Percentiles rank a stretch among this genome's conserved stretches.
These are phyloP conservation scores for Pseudogymnoascus sp. DNA, from an alignment of 2,329 filamentous ascomycete genomes.

Conservation along the genomic window DNA sequence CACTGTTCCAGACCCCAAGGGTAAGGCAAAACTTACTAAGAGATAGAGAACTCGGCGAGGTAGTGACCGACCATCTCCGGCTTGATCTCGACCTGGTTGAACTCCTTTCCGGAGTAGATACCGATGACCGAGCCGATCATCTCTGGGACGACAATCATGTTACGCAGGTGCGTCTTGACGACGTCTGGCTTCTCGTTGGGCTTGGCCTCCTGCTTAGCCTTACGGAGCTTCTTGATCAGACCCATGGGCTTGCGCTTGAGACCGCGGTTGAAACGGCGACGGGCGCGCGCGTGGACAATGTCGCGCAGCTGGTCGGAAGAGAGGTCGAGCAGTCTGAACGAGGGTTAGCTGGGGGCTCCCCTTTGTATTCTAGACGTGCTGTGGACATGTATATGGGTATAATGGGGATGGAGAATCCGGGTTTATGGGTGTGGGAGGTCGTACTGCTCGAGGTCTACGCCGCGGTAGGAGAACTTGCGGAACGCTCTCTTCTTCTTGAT, in stretches of 20 bases:
- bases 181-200: conserved; percentile 99
- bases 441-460: conserved; percentile 99
- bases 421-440: conserved; percentile 32
- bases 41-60: conserved; percentile 98
- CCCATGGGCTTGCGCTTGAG: conserved; percentile 99
- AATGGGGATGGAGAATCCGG: not conserved
- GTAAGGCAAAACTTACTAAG: conserved; percentile 69
- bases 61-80: conserved; percentile 99
- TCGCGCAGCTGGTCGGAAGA: conserved; percentile 97
- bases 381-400: conserved; percentile 15
- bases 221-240: conserved; percentile 99
- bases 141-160: conserved; percentile 99
- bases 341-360: conserved; percentile 28
- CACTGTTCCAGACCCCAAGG: not conserved
- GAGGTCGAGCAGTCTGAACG: conserved; percentile 85
- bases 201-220: conserved; percentile 97
- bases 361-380: conserved; percentile 25
- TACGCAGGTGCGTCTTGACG: conserved; percentile 98
- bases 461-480: conserved; percentile 99
- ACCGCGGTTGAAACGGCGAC: conserved; percentile 98
- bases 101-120: conserved; percentile 99
- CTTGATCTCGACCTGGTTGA: conserved; percentile 99
- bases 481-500: conserved; percentile 99
- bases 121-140: conserved; percentile 99
- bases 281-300: conserved; percentile 98